Evolutionary conservation across 2,329 filamentous ascomycete genomes (phyloP).

Genomic region (Aspergillus sp.): DNA sequence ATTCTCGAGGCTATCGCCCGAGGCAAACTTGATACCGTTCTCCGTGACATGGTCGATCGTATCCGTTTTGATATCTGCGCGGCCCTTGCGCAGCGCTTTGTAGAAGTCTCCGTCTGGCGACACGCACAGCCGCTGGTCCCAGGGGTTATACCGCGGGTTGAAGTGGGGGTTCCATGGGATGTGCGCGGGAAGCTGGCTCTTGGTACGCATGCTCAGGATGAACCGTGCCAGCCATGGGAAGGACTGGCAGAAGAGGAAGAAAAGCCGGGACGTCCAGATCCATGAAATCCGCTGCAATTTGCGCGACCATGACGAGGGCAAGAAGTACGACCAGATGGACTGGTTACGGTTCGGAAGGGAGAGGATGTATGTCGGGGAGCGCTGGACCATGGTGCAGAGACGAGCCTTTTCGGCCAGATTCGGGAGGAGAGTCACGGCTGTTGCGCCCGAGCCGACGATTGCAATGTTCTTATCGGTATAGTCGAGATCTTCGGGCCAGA

Average conservation of each 20-base stretch:
- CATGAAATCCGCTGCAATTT: slow-evolving; percentile 40
- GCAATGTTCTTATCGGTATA: slow-evolving; percentile 62
- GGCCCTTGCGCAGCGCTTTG: slow-evolving; percentile 44
- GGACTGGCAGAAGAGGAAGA: slow-evolving; percentile 47
- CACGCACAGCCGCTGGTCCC: slow-evolving; percentile 70
- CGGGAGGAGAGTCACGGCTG: slow-evolving; percentile 70
- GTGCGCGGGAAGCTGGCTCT: slow-evolving; percentile 47
- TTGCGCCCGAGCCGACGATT: slow-evolving; percentile 71
- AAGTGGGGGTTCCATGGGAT: slow-evolving; percentile 57
- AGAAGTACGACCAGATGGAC: slow-evolving; percentile 18
- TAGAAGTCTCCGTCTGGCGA: slow-evolving; percentile 58
- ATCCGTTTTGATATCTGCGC: slow-evolving; percentile 50
- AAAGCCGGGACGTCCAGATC: slow-evolving; percentile 43
- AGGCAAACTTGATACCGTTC: slow-evolving; percentile 44
- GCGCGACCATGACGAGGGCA: slow-evolving; percentile 31
- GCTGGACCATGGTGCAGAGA: slow-evolving; percentile 72
- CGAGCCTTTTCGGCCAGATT: slow-evolving; percentile 57
- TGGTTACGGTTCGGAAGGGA: slow-evolving; percentile 38
- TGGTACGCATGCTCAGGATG: slow-evolving; percentile 43
- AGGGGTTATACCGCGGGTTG: slow-evolving; percentile 57
- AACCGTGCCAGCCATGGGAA: slow-evolving; percentile 48
- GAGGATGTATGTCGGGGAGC: slow-evolving; percentile 66
- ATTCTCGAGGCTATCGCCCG: slow-evolving; percentile 31
- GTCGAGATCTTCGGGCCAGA: slow-evolving; percentile 65
- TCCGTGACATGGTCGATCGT: slow-evolving; percentile 46